A percentile compares a stretch with the other conserved stretches of the same genome.
Conservation (phyloP, 192 early-diverging fungal genomes). For the Umbelopsis ramanniana region DNA sequence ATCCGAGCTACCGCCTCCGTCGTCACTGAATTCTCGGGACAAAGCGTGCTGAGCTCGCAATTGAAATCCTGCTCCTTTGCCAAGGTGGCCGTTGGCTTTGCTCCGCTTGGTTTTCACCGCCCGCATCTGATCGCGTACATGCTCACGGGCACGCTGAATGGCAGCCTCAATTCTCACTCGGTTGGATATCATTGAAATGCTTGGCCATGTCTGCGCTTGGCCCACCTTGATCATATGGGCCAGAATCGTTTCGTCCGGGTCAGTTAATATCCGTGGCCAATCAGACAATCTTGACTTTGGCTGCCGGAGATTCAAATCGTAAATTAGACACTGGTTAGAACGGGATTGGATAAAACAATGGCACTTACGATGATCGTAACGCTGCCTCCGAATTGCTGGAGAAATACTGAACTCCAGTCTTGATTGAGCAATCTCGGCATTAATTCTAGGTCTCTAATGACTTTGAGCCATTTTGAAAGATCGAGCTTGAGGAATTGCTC, state of each 20-base stretch:
- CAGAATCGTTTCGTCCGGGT: slow-evolving; percentile 64
- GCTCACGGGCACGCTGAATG: slow-evolving; percentile 51
- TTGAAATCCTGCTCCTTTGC: slow-evolving; percentile 2
- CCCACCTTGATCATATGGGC: slow-evolving; percentile 63
- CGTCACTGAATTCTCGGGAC: slow-evolving; percentile 6
- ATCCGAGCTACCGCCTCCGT: slow-evolving; percentile 1
- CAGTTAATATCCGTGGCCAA: slow-evolving; percentile 64
- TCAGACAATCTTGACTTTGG: slow-evolving; percentile 64
- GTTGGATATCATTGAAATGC: slow-evolving; percentile 76
- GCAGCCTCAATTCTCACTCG: slow-evolving; percentile 76
- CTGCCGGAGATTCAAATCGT: slow-evolving; percentile 29
- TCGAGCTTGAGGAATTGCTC: slow-evolving; percentile 86
- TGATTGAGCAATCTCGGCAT: slow-evolving; percentile 76
- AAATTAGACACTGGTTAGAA: background rate
- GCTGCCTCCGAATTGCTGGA: slow-evolving; percentile 91
- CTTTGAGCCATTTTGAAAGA: slow-evolving; percentile 82
- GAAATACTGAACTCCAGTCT: slow-evolving; percentile 83
- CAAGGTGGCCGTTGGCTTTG: background rate
- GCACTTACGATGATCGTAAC: slow-evolving; percentile 74
- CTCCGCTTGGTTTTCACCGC: background rate
- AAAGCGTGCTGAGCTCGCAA: background rate
- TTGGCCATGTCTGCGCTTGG: slow-evolving; percentile 71
- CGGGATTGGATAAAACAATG: background rate
- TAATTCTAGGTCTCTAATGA: slow-evolving; percentile 78
- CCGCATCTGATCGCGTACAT: slow-evolving; percentile 4